Evolutionary conservation across 2,329 filamentous ascomycete species (phyloP), one percentile per base, ranked within the genome.

Genomic region (Aspergillus quadrilineatus): DNA sequence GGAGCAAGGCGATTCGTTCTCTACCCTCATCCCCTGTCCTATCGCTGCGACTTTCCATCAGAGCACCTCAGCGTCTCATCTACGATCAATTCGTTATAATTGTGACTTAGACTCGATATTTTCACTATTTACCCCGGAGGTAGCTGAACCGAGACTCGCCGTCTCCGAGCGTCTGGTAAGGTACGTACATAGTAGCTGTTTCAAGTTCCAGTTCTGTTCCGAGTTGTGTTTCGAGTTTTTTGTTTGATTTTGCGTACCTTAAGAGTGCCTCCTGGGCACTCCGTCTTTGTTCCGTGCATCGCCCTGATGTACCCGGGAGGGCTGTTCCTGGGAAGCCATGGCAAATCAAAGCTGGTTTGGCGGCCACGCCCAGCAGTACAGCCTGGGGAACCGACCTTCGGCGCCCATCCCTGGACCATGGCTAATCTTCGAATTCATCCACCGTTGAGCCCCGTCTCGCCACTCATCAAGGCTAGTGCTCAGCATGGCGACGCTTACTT

Each of bases 281-380:
- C 22, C 22, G 17, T 17, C 17, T 2, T 2, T 17, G 17, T 17
- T 17, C 17, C 17, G 26, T 28, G 5, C 45, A 46, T 34, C 10
- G 14, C 6, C 22, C 28, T 8, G 10, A 39, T n/a, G 10, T 39
- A 3, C 5, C 5, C 9, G 17, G 12, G 42, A 44, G 42, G 28
- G 22, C 43, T 45, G 43, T 28, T 10, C 14, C 28, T 29, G n/a
- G 43, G 41, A 36, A 32, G 22, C 17, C 42, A 52, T 52, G 55
- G 56, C 63, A 64, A 64, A 65, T 65, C 62, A 65, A 56, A 58
- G 55, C 26, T 39, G 45, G 50, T 43, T 51, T 58, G 60, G 46
- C 53, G 50, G 39, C 53, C 63, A 65, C 62, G 59, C 56, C 50
- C 45, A 60, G 57, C 52, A 56, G 53, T 14, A 32, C 10, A 39